A percentile compares a stretch with the other conserved stretches of the same genome.
Evolutionary conservation across 495 filamentous ascomycete species (phyloP).

Genomic region (Penicillium daleae): DNA sequence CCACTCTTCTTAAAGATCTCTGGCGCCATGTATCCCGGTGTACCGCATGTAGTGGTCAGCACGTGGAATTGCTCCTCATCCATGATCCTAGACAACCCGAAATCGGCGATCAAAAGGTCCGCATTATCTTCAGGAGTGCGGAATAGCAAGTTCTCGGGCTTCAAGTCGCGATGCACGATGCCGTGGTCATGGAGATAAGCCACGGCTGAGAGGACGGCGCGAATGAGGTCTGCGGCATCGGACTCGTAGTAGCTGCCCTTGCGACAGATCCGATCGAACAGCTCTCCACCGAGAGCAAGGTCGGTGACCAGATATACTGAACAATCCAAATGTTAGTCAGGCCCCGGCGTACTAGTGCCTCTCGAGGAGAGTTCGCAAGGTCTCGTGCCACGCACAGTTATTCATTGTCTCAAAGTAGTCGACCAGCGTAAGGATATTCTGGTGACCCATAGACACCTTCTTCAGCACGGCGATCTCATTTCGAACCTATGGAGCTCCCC

Average conservation of each 20-base stretch:
- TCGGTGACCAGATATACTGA: constrained; percentile 95
- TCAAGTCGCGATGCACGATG: constrained; percentile 89
- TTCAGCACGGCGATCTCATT: constrained; percentile 99
- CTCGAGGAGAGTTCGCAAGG: not conserved
- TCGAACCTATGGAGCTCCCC: constrained; percentile 65
- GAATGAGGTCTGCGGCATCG: constrained; percentile 93
- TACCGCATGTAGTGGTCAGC: constrained; percentile 95
- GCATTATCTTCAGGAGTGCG: constrained; percentile 61
- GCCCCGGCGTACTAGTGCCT: not conserved
- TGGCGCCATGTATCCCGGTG: constrained; percentile 93
- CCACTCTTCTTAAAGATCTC: constrained; percentile 82
- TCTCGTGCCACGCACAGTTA: constrained; percentile 63
- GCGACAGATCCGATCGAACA: constrained; percentile 97
- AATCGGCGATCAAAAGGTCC: constrained; percentile 91
- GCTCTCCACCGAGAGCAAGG: constrained; percentile 92
- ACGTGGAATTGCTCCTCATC: constrained; percentile 99
- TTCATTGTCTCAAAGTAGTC: constrained; percentile 99
- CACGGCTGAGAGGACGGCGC: constrained; percentile 93
- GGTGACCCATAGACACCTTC: constrained; percentile 94
- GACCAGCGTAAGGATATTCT: constrained; percentile 95
- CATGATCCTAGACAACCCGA: constrained; percentile 94
- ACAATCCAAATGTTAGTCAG: constrained; percentile 10
- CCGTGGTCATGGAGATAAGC: constrained; percentile 98
- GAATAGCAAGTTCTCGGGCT: constrained; percentile 59
- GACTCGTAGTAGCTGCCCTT: constrained; percentile 98